Base-by-base conservation (phyloP, 2,329 filamentous ascomycete genomes). In the Alternaria incomplexa region DNA sequence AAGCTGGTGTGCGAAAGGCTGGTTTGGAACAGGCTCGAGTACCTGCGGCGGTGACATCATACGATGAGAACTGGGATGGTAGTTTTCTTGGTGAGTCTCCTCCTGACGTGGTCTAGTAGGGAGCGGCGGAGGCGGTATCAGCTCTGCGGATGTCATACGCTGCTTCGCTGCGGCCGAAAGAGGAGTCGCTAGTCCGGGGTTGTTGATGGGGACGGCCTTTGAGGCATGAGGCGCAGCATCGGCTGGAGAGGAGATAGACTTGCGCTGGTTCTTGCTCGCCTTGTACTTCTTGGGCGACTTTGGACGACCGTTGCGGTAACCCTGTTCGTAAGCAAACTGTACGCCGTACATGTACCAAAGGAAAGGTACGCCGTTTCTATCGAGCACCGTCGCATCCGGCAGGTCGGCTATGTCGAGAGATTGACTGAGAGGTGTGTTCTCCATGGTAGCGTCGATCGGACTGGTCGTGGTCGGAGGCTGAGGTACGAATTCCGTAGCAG, bases 401-500 rank as follows among this genome's bases (percentile, higher is more conserved):
- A 69, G 22, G 11, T 55, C 57, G 3, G 52, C 11, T 6, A 55
- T 9, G 28, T 58, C 46, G 13, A 58, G 26, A 32, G 43, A 47
- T 17, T 57, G 55, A 10, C n/a, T 30, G 12, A 23, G 32, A 30
- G 62, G 25, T 45, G 11, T n/a, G 5, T 44, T 48, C 13, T 51
- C 45, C 11, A 59, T 11, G 6, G 6, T 15, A n/a, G 5, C 46
- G 22, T n/a, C 22, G 23, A 40, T 23, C 25, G 26, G 23, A 7
- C 36, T 17, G 11, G 44, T 22, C 17, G 23, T 13, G 22, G 36
- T 10, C 5, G 17, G 22, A 26, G 47, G 36, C 10, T 64, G 61
- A 32, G 77, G 77, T 36, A 77, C 60, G 26, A 79, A 79, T 17
- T 71, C 74, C 7, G 69, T 61, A 5, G 76, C 77, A 32, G 75